Conservation (phyloP, 768 basidiomycete genomes). For the Xanthoconium purpureum region DNA sequence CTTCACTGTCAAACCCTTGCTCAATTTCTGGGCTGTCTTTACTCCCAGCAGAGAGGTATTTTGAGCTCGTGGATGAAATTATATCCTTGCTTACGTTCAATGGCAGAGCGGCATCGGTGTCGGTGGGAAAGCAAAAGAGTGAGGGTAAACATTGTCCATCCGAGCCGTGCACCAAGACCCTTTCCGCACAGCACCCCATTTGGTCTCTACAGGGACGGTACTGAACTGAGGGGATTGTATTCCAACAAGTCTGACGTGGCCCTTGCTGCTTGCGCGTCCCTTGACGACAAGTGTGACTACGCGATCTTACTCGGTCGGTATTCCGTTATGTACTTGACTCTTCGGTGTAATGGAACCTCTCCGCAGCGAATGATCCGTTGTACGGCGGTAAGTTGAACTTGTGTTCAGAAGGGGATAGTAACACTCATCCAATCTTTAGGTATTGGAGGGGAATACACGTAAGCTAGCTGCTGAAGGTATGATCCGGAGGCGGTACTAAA, state of each 20-base stretch:
- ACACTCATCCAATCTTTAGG: conserved; percentile 38
- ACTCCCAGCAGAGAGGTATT: conserved; percentile 68
- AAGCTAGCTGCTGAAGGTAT: conserved; percentile 27
- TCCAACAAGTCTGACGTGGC: conserved; percentile 67
- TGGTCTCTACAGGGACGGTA: conserved; percentile 75
- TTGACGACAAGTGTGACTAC: conserved; percentile 67
- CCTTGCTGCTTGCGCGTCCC: conserved; percentile 60
- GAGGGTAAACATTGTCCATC: conserved; percentile 11
- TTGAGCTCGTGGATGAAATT: conserved; percentile 20
- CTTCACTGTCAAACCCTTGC: conserved; percentile 66
- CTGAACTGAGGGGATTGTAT: conserved; percentile 71
- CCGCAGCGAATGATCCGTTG: conserved; percentile 69
- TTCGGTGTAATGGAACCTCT: conserved; percentile 3
- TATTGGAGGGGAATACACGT: conserved; percentile 78
- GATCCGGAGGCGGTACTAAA: background rate
- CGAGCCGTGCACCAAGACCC: background rate
- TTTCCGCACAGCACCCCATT: conserved; percentile 55
- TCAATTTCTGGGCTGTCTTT: conserved; percentile 83
- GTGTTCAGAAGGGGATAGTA: background rate
- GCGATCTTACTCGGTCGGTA: conserved; percentile 66
- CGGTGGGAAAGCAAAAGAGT: conserved; percentile 70
- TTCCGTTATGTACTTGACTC: conserved; percentile 4
- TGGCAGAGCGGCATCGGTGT: conserved; percentile 65
- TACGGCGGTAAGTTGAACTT: conserved; percentile 58
- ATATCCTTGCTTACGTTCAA: conserved; percentile 7